Evolutionary conservation across 1,284 basidiomycete species (phyloP).

Genomic region (Lignosus rhinocerotis): DNA sequence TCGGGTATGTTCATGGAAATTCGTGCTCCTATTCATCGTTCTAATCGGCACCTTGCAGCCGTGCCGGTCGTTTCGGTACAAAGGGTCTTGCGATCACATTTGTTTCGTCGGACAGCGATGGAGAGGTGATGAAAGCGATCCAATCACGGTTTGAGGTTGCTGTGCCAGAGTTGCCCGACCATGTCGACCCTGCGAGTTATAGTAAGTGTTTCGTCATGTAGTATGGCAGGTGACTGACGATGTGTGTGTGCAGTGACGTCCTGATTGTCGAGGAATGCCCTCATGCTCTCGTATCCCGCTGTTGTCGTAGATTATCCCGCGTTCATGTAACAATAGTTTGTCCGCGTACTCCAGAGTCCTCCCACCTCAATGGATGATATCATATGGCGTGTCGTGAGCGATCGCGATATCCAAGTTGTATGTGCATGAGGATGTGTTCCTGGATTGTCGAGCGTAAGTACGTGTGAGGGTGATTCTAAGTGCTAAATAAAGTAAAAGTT

Average conservation of each 20-base stretch:
- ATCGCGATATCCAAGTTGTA: neutral
- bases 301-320: constrained; percentile 22
- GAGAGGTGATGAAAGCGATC: constrained; percentile 90
- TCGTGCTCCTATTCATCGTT: neutral
- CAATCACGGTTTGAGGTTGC: constrained; percentile 93
- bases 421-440: no score
- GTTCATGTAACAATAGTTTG: constrained; percentile 23
- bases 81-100: constrained; percentile 99
- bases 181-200: constrained; percentile 87
- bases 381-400: constrained; percentile 3
- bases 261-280: constrained; percentile 25
- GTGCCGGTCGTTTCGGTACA: constrained; percentile 98
- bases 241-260: constrained; percentile 37
- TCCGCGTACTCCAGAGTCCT: constrained; percentile 1
- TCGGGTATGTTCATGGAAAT: constrained; percentile 57
- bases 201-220: constrained; percentile 52
- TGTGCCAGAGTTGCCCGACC: constrained; percentile 89
- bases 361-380: constrained; percentile 24
- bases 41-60: constrained; percentile 43
- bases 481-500: no score
- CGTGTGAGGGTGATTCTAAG: no score
- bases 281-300: constrained; percentile 15
- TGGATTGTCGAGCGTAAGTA: no score
- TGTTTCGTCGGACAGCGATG: constrained; percentile 89
- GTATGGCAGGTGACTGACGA: neutral